Percentiles rank a stretch among this genome's conserved stretches.
phyloP scores from a whole-genome alignment of 305 asterid genomes.

The Striga hermonthica region DNA sequence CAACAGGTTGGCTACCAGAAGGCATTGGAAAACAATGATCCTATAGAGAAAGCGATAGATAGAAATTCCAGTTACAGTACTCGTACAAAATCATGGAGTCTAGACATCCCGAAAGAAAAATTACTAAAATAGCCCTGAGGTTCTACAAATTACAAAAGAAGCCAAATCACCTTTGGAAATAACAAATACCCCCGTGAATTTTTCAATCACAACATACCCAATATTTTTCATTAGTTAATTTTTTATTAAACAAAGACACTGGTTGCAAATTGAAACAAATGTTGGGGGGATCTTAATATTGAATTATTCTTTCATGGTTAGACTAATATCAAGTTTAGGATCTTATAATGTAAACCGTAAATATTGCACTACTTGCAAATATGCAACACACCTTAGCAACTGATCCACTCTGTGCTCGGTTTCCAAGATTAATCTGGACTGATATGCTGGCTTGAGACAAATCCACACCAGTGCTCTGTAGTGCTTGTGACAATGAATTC shows the following conservation, averaged over 20 bases:
- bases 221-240: no score
- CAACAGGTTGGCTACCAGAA: slow-evolving; percentile 41
- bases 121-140: no score
- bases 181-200: background rate
- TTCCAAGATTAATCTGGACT: slow-evolving; percentile 83
- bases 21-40: slow-evolving; percentile 45
- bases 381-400: slow-evolving; percentile 40
- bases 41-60: slow-evolving; percentile 21
- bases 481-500: slow-evolving; percentile 75
- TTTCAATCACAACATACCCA: no score
- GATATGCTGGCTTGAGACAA: slow-evolving; percentile 80
- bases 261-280: background rate
- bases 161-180: background rate
- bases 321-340: no score
- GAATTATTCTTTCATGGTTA: no score
- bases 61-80: background rate
- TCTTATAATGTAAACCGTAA: background rate
- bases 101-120: background rate
- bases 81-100: background rate
- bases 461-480: slow-evolving; percentile 77
- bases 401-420: slow-evolving; percentile 54
- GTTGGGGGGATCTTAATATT: background rate
- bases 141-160: background rate
- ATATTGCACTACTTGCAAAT: background rate
- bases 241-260: background rate